Evolutionary conservation across 164 flowering plant species (phyloP).

Genomic region (Magnolia kwangsiensis): DNA sequence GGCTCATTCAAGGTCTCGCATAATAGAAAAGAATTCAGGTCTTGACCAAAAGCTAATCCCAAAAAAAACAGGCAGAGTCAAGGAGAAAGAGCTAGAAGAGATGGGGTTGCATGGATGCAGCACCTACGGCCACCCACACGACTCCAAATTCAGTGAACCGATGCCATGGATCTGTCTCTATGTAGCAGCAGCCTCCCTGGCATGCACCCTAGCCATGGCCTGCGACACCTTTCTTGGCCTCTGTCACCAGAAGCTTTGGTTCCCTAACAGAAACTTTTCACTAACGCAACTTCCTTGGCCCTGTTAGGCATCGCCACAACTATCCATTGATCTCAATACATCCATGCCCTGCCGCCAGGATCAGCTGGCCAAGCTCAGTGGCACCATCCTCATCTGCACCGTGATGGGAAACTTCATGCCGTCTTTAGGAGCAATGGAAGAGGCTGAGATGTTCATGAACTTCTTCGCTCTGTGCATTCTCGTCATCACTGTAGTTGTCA

Average conservation of each 20-base stretch:
- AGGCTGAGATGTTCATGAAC: background rate
- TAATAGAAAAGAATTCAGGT: too few relatives aligned
- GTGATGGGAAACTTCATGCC: conserved; percentile 7
- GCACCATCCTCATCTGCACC: conserved; percentile 8
- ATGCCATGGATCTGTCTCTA: conserved; percentile 4
- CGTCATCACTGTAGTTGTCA: conserved; percentile 5
- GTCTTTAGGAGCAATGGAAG: conserved; percentile 6
- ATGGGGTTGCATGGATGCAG: background rate
- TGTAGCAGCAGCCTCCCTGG: conserved; percentile 1
- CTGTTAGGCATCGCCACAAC: conserved; percentile 2
- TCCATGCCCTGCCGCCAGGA: conserved; percentile 5
- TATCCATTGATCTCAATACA: conserved; percentile 7
- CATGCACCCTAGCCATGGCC: conserved; percentile 5
- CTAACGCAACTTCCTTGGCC: conserved; percentile 10
- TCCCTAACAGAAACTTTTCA: conserved; percentile 2
- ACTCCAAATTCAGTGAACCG: background rate
- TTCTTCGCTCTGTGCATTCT: conserved; percentile 3
- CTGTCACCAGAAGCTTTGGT: background rate
- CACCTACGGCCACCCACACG: background rate
- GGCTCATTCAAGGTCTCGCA: too few relatives aligned
- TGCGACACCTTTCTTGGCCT: background rate
- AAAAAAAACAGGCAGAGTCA: too few relatives aligned
- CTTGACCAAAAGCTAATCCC: too few relatives aligned
- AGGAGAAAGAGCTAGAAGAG: background rate
- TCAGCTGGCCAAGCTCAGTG: conserved; percentile 15